Base-by-base conservation (phyloP, 169 alveolate genomes). In the Plasmodium gaboni region DNA sequence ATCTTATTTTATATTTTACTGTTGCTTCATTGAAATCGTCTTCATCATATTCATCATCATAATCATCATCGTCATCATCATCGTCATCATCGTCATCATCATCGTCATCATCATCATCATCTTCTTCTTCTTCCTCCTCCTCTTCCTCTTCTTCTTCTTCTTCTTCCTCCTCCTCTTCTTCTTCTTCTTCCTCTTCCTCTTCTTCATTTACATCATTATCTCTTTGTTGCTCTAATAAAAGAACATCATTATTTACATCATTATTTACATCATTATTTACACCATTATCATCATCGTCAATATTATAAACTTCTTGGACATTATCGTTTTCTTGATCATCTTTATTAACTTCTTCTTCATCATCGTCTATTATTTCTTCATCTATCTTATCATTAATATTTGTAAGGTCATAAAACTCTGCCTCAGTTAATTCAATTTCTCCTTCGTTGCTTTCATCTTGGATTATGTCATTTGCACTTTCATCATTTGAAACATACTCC, bases 21-120 rank as follows among this genome's bases (percentile, higher is more conserved):
- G 89, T 76, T 24, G 89, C 89, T 32, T 76, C 89, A 19, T 76
- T 76, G n/a, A 76, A 76, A 70, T 76, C 89, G 22, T 76, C 89
- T 59, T 76, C 89, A 59, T 76, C 89, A 76, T 76, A 76, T 22
- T 76, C 89, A 65, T 76, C 89, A 26, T 76, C 89, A 22, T 76
- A 74, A 64, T 76, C 42, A 48, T 76, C 74, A 63, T 76, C 89
- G 17, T 76, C 89, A 44, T 76, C 89, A 2, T 76, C 76, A 7
- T 76, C 89, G 2, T 76, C 89, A 12, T 76, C 89, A 13, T 76
- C 89, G 9, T 76, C 89, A 26, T 76, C 89, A 10, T 76, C 89
- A 0, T 76, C 89, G 1, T 76, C 89, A 0, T 76, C 89, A 0
- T 76, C 89, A 0, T 76, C 89, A 0, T 76, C 89, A 0, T 76